Base-by-base conservation (phyloP, 2,329 filamentous ascomycete genomes). In the Metarhizium sp. region DNA sequence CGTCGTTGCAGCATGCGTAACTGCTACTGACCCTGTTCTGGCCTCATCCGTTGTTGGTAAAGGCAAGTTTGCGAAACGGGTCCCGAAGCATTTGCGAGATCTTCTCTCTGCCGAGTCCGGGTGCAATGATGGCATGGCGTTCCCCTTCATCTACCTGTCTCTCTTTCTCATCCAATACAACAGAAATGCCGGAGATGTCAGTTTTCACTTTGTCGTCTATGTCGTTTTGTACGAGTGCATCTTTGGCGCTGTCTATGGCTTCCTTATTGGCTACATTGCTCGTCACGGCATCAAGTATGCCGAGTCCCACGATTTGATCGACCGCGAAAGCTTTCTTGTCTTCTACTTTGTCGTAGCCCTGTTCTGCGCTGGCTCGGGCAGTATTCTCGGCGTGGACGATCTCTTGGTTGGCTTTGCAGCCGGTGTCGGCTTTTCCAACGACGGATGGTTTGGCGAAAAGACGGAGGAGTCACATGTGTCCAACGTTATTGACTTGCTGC, bases 51-150 rank as follows among this genome's bases (percentile, higher is more conserved):
- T 99, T 54, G 94, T 99, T 53, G 94, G 94, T 69, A 99, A 97
- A 75, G 94, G 94, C 65, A 99, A 99, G 72, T 99, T 99, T 66
- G 92, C 94, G 40, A 96, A 96, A 75, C 85, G 94, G 59, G 91
- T 99, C 4, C 94, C 94, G 25, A 97, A 96, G 76, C 94, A 99
- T 84, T 76, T 99, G 74, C 83, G 94, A 78, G 94, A 99, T 73
- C 69, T 99, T 52, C 78, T 99, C 13, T 99, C 94, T 4, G 92
- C 92, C 55, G 94, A 99, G 73, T 99, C 94, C 7, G 94, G 94
- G 34, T 99, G 94, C 75, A 99, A 99, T 78, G 94, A 99, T 70
- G 94, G 94, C 73, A 99, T 99, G 94, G 94, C 94, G 1, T 99
- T 99, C 67, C 94, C 94, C 0, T 99, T 99, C 70, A 83, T 99